Evolutionary conservation across 176 grass and related monocot genomes (phyloP).

Genomic region (Oryza coarctata): DNA sequence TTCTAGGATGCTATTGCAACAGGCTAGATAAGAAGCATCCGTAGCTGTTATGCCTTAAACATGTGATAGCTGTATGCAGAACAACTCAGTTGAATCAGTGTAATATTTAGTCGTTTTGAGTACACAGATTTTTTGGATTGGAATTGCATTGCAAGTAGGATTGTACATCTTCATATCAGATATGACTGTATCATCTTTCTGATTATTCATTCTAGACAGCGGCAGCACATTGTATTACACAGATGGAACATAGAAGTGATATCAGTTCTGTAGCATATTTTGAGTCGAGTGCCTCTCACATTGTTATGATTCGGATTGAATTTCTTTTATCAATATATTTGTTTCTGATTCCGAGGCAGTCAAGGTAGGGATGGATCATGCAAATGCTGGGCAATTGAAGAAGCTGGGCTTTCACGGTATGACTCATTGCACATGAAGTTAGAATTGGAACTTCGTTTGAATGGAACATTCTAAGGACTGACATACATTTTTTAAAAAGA

Average conservation of each 20-base stretch:
- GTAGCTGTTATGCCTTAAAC: background rate
- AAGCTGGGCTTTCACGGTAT: constrained; percentile 81
- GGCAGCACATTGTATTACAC: background rate
- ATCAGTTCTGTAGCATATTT: background rate
- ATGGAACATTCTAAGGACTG: background rate
- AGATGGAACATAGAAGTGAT: background rate
- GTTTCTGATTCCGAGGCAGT: constrained; percentile 40
- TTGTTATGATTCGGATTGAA: background rate
- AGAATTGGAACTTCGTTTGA: background rate
- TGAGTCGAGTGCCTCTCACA: background rate
- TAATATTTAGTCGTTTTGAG: background rate
- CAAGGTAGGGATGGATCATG: constrained; percentile 93
- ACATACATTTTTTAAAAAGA: background rate
- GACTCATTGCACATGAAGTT: background rate
- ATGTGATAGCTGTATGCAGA: background rate
- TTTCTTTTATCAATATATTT: constrained; percentile 22
- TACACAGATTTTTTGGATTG: background rate
- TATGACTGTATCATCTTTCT: background rate
- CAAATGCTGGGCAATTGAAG: constrained; percentile 88
- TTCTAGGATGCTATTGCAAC: background rate
- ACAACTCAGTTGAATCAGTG: background rate
- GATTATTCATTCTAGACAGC: background rate
- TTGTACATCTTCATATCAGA: background rate
- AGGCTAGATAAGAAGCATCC: background rate
- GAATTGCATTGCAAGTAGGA: background rate